Base-by-base conservation (phyloP, 164 flowering plant species). In the Aristolochia fimbriata region DNA sequence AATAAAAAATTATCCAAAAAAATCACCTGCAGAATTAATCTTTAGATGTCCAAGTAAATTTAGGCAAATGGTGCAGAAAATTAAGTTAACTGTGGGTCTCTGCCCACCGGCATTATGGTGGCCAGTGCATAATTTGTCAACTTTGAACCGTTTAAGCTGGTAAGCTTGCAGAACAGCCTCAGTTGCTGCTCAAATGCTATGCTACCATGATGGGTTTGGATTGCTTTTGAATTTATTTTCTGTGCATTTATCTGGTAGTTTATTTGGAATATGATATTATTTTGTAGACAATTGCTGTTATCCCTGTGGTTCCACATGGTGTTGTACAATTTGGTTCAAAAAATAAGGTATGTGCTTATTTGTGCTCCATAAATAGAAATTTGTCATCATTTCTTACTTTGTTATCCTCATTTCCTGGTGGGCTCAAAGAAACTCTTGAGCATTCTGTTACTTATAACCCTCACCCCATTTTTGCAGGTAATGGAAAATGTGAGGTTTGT, bases 271-370 rank as follows among this genome's bases (percentile, higher is more conserved):
- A 14, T 15, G 12, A 16, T 47, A 4, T 20, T 77, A 24, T 25
- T 60, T 58, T 75, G 75, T 89, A 91, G 97, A 91, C 97, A 6
- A 62, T 91, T 78, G 87, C 85, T 1, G 89, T 84, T 43, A 74
- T 91, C 71, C 93, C 97, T 43, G 80, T 91, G 66, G 73, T 72
- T 68, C 89, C 93, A 46, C 88, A 86, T 76, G 97, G 97, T 37
- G 96, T 88, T 57, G 74, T 91, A 69, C 97, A 88, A 68, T 77
- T 88, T 65, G 97, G 91, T 68, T 88, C 96, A 52, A 75, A 70
- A 45, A 63, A 70, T 23, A 6, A 65, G 43, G 97, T 91, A 74
- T 82, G 85, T 73, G 61, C 25, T 47, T 17, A 10, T 62, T 60
- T 15, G n/a, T 27, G 45, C 9, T 56, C n/a, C 17, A 23, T 55